Evolutionary conservation across 1,284 basidiomycete species (phyloP).

Genomic region (Apiotrichum mycotoxinovorans): DNA sequence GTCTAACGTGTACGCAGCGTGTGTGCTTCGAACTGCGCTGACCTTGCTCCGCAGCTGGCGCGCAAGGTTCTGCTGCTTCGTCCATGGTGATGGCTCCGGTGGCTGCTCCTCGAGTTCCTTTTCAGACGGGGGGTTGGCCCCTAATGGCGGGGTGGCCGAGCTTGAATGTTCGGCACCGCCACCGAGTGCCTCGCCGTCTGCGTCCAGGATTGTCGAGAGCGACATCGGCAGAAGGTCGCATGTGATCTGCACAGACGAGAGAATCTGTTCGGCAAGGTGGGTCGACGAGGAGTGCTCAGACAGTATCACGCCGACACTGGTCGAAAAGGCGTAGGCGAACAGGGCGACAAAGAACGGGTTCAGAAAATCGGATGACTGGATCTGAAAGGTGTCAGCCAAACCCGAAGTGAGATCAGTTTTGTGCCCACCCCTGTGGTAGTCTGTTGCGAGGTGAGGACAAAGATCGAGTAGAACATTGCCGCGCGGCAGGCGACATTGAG

Average conservation of each 20-base stretch:
- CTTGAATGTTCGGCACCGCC: background rate
- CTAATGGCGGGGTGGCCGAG: no score
- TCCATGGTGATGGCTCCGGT: background rate
- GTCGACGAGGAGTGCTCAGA: slow-evolving; percentile 28
- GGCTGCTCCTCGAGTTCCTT: slow-evolving; percentile 3
- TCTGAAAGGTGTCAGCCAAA: background rate
- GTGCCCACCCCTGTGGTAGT: slow-evolving; percentile 28
- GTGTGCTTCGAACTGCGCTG: slow-evolving; percentile 15
- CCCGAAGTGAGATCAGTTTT: no score
- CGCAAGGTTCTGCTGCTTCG: slow-evolving; percentile 24
- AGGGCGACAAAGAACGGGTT: slow-evolving; percentile 42
- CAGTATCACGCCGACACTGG: slow-evolving; percentile 31
- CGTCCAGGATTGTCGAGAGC: slow-evolving; percentile 26
- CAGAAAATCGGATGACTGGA: slow-evolving; percentile 26
- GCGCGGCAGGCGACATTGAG: slow-evolving; percentile 44
- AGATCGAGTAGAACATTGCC: slow-evolving; percentile 47
- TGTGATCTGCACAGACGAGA: slow-evolving; percentile 22
- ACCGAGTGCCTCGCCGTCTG: background rate
- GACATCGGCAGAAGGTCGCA: slow-evolving; percentile 35
- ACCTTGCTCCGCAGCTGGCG: slow-evolving; percentile 25
- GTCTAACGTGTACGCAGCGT: slow-evolving; percentile 26
- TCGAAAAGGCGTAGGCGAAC: slow-evolving; percentile 40
- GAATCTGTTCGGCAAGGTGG: slow-evolving; percentile 25
- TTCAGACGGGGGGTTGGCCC: background rate
- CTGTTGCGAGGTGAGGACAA: slow-evolving; percentile 38